Evolutionary conservation across 208 protist genomes (phyloP).

Genomic region (Acanthamoeba royreba): DNA sequence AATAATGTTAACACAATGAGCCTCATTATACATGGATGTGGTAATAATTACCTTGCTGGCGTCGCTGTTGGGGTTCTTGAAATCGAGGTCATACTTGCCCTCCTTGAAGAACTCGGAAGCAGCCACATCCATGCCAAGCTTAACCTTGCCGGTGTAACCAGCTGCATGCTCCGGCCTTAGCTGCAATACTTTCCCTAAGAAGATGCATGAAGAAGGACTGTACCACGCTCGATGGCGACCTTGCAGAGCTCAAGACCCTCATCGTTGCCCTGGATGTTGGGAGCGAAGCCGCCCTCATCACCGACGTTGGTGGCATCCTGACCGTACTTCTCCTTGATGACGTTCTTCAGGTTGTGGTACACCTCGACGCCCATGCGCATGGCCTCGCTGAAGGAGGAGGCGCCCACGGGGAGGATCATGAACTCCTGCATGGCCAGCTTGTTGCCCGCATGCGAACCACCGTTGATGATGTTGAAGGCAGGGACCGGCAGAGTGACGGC

Average conservation of each 20-base stretch:
- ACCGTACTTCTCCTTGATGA: slow-evolving; percentile 96
- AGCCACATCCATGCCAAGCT: slow-evolving; percentile 98
- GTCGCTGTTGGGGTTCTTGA: slow-evolving; percentile 89
- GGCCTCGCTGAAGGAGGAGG: slow-evolving; percentile 91
- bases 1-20: not conserved
- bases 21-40: not conserved
- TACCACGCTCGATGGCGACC: slow-evolving; percentile 94
- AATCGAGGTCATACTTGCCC: slow-evolving; percentile 93
- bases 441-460: slow-evolving; percentile 98
- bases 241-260: slow-evolving; percentile 95
- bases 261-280: slow-evolving; percentile 91
- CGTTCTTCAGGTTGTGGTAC: slow-evolving; percentile 96
- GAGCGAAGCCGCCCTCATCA: slow-evolving; percentile 99
- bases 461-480: slow-evolving; percentile 99
- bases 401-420: slow-evolving; percentile 97
- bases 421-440: slow-evolving; percentile 96
- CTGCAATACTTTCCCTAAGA: not conserved
- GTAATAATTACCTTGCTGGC: not conserved
- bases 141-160: slow-evolving; percentile 89
- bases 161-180: not conserved
- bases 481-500: slow-evolving; percentile 79
- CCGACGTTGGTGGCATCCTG: slow-evolving; percentile 93
- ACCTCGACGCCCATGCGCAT: slow-evolving; percentile 96
- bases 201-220: slow-evolving; percentile 68
- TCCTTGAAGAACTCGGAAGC: slow-evolving; percentile 93